These are phyloP conservation scores for Paraglomus occultum DNA, from an alignment of 192 early-diverging fungal genomes.

Conservation along the genomic window DNA sequence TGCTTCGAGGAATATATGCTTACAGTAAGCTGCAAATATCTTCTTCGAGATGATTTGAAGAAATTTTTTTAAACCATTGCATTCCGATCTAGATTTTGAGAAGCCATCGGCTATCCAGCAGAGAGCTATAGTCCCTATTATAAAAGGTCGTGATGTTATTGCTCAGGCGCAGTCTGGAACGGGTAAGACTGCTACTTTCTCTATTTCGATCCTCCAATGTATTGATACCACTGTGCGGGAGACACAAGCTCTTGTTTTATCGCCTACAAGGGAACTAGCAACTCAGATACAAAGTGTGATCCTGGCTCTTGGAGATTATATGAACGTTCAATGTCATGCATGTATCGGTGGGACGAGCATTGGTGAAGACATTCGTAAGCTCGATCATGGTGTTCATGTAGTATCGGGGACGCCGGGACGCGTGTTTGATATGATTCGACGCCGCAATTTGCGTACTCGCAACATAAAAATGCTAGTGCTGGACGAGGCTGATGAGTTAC, in stretches of 20 bases:
- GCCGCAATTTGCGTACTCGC: constrained; percentile 73
- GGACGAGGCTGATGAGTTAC: constrained; percentile 97
- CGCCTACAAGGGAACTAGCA: constrained; percentile 95
- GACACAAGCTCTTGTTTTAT: constrained; percentile 89
- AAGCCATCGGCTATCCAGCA: constrained; percentile 99
- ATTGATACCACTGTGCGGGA: constrained; percentile 88
- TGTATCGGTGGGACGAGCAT: constrained; percentile 93
- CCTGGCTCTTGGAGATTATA: constrained; percentile 92
- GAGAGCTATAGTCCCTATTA: constrained; percentile 90
- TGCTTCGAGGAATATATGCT: constrained; percentile 95
- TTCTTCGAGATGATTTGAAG: not conserved
- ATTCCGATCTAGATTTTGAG: constrained; percentile 73
- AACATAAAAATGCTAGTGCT: constrained; percentile 95
- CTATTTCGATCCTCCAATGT: constrained; percentile 86
- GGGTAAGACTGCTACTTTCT: constrained; percentile 97
- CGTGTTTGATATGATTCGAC: constrained; percentile 96
- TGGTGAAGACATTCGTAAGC: constrained; percentile 88
- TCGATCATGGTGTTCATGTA: constrained; percentile 92
- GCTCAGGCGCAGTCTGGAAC: constrained; percentile 98
- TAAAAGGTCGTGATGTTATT: constrained; percentile 89
- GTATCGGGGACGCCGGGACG: constrained; percentile 95
- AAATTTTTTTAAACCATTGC: not conserved
- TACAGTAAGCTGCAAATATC: constrained; percentile 61
- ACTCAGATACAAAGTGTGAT: constrained; percentile 93
- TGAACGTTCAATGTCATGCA: constrained; percentile 95